phyloP scores from a whole-genome alignment of 1,284 basidiomycete genomes.

The Gomphus bonarii region DNA sequence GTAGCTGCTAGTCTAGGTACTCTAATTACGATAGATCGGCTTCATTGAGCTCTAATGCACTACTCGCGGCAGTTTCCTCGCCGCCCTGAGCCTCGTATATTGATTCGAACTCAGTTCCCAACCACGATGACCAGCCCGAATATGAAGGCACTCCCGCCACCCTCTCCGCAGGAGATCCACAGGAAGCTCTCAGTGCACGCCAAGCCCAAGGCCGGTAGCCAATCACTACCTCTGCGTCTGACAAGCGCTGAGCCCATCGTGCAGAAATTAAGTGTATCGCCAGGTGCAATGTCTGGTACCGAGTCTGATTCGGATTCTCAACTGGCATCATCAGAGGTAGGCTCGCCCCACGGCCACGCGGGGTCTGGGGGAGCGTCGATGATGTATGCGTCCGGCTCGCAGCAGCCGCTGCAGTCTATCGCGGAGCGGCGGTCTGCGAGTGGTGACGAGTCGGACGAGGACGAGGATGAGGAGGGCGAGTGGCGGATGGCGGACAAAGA shows the following conservation, averaged over 20 bases:
- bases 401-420: slow-evolving; percentile 58
- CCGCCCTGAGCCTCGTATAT: background rate
- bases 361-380: slow-evolving; percentile 2
- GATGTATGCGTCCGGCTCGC: slow-evolving; percentile 9
- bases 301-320: slow-evolving; percentile 84
- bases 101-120: slow-evolving; percentile 8
- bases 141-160: slow-evolving; percentile 44
- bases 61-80: background rate
- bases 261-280: slow-evolving; percentile 19
- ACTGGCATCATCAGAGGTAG: slow-evolving; percentile 38
- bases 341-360: slow-evolving; percentile 23
- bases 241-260: background rate
- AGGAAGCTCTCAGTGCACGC: slow-evolving; percentile 75
- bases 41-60: no score
- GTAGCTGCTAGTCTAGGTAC: no score
- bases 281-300: slow-evolving; percentile 55
- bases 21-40: no score
- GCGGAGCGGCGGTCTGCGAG: slow-evolving; percentile 60
- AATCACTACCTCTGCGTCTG: background rate
- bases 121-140: slow-evolving; percentile 4
- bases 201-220: slow-evolving; percentile 14
- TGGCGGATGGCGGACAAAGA: slow-evolving; percentile 18
- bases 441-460: slow-evolving; percentile 65
- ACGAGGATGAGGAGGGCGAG: slow-evolving; percentile 48
- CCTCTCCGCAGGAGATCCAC: slow-evolving; percentile 77